A percentile compares a stretch with the other conserved stretches of the same genome.
These are phyloP conservation scores for Penicillium sp. DNA, from an alignment of 2,329 filamentous ascomycete genomes.

Conservation along the genomic window DNA sequence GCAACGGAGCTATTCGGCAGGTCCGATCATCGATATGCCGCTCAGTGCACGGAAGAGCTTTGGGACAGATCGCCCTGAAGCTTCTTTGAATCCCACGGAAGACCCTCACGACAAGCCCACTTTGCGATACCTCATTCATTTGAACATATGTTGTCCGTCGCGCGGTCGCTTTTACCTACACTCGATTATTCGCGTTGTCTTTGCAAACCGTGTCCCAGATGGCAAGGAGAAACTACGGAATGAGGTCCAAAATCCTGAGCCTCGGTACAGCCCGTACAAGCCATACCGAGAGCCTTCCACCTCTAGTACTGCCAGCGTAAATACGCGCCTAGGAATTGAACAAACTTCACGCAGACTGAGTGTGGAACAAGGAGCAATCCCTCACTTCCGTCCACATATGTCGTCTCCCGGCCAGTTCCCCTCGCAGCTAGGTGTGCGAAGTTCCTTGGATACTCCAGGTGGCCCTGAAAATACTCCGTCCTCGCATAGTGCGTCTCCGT, in stretches of 20 bases:
- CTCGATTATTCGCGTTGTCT: constrained; percentile 89
- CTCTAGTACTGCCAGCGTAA: constrained; percentile 34
- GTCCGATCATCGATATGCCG: constrained; percentile 74
- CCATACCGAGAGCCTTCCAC: constrained; percentile 50
- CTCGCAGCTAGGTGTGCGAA: constrained; percentile 9
- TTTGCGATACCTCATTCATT: constrained; percentile 83
- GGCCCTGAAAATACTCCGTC: constrained; percentile 27
- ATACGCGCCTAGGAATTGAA: constrained; percentile 56
- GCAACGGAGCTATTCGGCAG: constrained; percentile 87
- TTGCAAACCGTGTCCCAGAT: constrained; percentile 93
- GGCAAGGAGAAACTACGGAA: constrained; percentile 90
- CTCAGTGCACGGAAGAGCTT: constrained; percentile 41
- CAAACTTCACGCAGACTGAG: constrained; percentile 60
- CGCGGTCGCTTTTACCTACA: constrained; percentile 86
- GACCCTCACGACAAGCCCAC: constrained; percentile 58
- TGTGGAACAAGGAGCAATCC: constrained; percentile 43
- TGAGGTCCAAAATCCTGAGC: constrained; percentile 85
- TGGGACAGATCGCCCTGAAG: constrained; percentile 55
- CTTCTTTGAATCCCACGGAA: constrained; percentile 48
- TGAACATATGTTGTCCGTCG: constrained; percentile 87
- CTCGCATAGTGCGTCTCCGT: constrained; percentile 41
- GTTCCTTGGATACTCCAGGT: constrained; percentile 11
- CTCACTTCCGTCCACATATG: constrained; percentile 8
- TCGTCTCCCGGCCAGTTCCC: constrained; percentile 14
- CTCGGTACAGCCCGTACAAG: constrained; percentile 81